Base-by-base conservation (phyloP, 129 eudicot species). In the Deinandra increscens region DNA sequence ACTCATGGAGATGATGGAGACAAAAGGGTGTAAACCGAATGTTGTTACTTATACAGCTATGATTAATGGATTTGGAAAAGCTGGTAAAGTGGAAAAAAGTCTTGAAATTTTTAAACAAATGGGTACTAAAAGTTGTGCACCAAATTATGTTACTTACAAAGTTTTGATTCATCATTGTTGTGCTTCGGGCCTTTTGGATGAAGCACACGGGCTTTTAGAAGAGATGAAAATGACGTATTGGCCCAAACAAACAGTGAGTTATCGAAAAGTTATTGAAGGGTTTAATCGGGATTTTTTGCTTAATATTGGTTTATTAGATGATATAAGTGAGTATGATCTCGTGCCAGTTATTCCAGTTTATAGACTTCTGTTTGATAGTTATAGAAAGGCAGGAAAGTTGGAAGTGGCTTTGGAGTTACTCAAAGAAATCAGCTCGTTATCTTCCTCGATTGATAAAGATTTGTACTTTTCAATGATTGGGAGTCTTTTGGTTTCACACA, bases 1-100 rank as follows among this genome's bases (percentile, higher is more conserved):
- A 72, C 93, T 94, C 67, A 83, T 89, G 95, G 61, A 83, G 73
- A 89, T 94, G 99, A 94, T 94, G 99, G 96, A 89, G 68, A 87
- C 75, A 64, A 94, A 89, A 68, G 95, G 96, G 64, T 89, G 97
- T 72, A 80, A 59, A 59, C 99, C 97, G 12, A 89, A 89, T 80
- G 99, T 94, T 48, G 97, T 94, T 15, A 87, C 99, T 2, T 94
- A 89, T 84, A 94, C 97, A 6, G 88, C 97, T 44, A 87, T 94
- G 96, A 83, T 89, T 10, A 87, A 94, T 81, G 97, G 99, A 26
- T 84, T 79, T 76, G 99, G 97, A 31, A 85, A 74, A 80, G 80
- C 74, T 12, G 85, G 90, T 70, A 80, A 81, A 73, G 84, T 94
- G 70, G 82, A 72, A 39, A 89, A 81, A 78, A 63, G 99, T 75